phyloP scores from a whole-genome alignment of 2,329 filamentous ascomycete genomes.

The Myriangium duriaei region DNA sequence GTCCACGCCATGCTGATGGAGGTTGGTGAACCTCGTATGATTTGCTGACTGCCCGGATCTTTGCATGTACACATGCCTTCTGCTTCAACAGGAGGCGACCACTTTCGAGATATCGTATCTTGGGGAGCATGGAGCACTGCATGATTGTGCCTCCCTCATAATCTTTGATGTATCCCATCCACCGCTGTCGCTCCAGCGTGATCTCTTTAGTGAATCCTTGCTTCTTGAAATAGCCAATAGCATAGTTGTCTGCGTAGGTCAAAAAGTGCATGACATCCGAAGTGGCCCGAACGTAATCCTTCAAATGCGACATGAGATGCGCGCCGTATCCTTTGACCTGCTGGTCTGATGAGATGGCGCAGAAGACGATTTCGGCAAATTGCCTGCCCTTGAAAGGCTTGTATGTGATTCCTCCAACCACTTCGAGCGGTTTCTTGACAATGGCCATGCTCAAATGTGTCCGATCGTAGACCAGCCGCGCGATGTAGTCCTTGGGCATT shows the following conservation, averaged over 20 bases:
- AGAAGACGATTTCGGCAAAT: constrained; percentile 98
- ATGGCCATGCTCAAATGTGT: constrained; percentile 95
- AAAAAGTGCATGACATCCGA: constrained; percentile 97
- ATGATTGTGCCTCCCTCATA: constrained; percentile 98
- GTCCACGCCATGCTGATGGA: constrained; percentile 70
- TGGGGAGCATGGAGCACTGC: constrained; percentile 96
- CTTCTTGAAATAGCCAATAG: constrained; percentile 98
- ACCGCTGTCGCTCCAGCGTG: constrained; percentile 73
- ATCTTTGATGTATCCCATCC: constrained; percentile 99
- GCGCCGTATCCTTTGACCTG: constrained; percentile 98
- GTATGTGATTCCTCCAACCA: constrained; percentile 78
- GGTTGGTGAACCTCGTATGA: constrained; percentile 78
- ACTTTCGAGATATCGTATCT: constrained; percentile 84
- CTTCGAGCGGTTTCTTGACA: constrained; percentile 58
- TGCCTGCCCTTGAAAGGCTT: constrained; percentile 81
- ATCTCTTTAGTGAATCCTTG: constrained; percentile 99
- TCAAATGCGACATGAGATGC: constrained; percentile 94
- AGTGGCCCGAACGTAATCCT: constrained; percentile 95
- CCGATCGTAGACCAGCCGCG: constrained; percentile 89
- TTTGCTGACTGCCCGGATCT: constrained; percentile 83
- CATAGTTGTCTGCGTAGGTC: constrained; percentile 97
- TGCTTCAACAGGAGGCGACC: constrained; percentile 94
- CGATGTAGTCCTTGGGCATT: constrained; percentile 99
- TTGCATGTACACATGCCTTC: constrained; percentile 87
- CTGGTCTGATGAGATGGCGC: constrained; percentile 92